Evolutionary conservation across 1,284 basidiomycete species (phyloP), one percentile per base, ranked within the genome.

Genomic region (Cryptococcus floricola): DNA sequence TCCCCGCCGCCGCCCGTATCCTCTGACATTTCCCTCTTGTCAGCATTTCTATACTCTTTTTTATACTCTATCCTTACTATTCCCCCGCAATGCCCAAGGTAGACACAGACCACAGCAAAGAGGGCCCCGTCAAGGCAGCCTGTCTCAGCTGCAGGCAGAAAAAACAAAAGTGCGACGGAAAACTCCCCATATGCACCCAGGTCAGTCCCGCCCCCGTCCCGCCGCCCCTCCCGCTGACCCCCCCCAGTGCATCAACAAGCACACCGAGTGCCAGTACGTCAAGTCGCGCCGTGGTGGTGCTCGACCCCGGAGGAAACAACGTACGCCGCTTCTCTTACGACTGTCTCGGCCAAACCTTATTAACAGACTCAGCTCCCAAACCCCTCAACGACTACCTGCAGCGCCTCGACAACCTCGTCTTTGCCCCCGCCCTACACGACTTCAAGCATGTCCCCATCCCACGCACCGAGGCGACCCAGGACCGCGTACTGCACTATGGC

Each of bases 151-250:
- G 77, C 52, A 62, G 77, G 28, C 63, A 64, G 37, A 74, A 74
- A 50, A 78, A 78, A 65, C 74, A 73, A 12, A 74, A 75, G 57
- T 78, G 77, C 49, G 76, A 77, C 56, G 77, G 77, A 5, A 63
- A 58, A 0, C 66, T 70, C 58, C 77, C 77, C 0, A 61, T 73
- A 25, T 78, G 77, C 53, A 66, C 68, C 4, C 74, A 75, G 61
- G 75, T 77, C 48, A 60, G 73, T 67, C 13, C n/a, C n/a, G 10
- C 39, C 8, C 25, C 18, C 25, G 16, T 27, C 25, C 13, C 7
- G 16, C 10, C 7, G 23, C 23, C 23, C 23, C 23, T 45, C 19
- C 19, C n/a, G n/a, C n/a, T 28, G n/a, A n/a, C 41, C 5, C 45
- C 27, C 42, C 3, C 8, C 37, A 37, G 71, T 78, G 77, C 56